Base-by-base conservation (phyloP, 208 protist species). In the Crithidia fasciculata region DNA sequence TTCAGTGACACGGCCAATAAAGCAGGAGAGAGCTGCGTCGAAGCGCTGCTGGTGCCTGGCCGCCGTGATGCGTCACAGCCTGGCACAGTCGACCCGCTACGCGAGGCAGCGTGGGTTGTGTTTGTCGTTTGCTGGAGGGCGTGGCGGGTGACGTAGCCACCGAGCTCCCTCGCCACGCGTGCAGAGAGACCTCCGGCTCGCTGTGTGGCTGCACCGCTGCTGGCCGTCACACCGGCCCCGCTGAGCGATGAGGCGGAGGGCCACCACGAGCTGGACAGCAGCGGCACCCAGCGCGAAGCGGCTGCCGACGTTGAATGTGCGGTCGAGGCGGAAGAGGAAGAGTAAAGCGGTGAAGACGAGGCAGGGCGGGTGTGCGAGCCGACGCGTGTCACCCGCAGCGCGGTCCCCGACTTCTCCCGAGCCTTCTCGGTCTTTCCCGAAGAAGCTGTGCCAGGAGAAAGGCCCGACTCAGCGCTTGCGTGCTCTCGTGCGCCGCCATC, bases 251-350 rank as follows among this genome's bases (percentile, higher is more conserved):
- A 2, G 8, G 76, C 68, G 19, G 76, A 66, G 19, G 67, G 15
- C 74, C 74, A 79, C 74, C 74, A 79, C 61, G 67, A 41, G 10
- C 28, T 47, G 9, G 74, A 67, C 67, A 79, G 50, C 13, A 57
- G 74, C 41, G 53, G 74, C 36, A 69, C 13, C 67, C 74, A 79
- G 13, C 60, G 67, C 12, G 60, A 40, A 13, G 8, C 5, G 2
- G 68, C 9, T 2, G 45, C 13, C 13, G 58, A 55, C 28, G 68
- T 39, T 9, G 57, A 41, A 36, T 1, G 9, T 8, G 60, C 18
- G 15, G 49, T 4, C n/a, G 66, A 44, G 12, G 59, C 43, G 2
- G 55, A 44, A 15, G 58, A 8, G 45, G n/a, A 15, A 15, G 40
- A 28, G 3, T 44, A 49, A 53, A 18, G 54, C 12, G 39, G 9